These are phyloP conservation scores for Ophiostoma sp. DNA, from an alignment of 2,329 filamentous ascomycete species.

Conservation along the genomic window DNA sequence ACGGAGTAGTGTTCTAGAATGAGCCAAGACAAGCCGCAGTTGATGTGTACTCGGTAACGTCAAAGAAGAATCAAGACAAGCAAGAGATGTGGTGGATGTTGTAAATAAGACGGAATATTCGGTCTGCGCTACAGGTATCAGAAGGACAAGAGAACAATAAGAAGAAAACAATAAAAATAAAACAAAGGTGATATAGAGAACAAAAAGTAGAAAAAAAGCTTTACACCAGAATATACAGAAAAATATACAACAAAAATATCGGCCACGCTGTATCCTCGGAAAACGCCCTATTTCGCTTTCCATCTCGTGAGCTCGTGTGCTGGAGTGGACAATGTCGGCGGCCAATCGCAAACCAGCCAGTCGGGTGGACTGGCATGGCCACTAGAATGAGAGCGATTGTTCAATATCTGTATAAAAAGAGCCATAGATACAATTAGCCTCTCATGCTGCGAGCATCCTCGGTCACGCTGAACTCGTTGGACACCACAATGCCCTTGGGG, in stretches of 20 bases:
- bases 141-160: background rate
- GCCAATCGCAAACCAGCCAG: background rate
- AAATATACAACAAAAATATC: background rate
- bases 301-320: background rate
- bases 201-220: background rate
- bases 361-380: background rate
- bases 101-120: background rate
- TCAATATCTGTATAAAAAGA: background rate
- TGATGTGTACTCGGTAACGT: no score
- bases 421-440: background rate
- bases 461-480: slow-evolving; percentile 38
- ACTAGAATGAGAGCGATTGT: background rate
- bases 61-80: no score
- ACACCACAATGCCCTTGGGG: slow-evolving; percentile 39
- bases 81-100: background rate
- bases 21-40: no score
- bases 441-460: slow-evolving; percentile 10
- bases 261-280: background rate
- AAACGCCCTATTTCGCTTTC: background rate
- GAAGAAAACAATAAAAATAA: background rate
- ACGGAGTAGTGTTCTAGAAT: no score
- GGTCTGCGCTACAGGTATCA: slow-evolving; percentile 7
- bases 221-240: background rate
- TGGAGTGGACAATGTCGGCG: background rate
- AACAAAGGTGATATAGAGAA: background rate